Percentiles rank a stretch among this genome's conserved stretches.
These are phyloP conservation scores for Trichomonas gallinae DNA, from an alignment of 208 protist genomes.

Conservation along the genomic window DNA sequence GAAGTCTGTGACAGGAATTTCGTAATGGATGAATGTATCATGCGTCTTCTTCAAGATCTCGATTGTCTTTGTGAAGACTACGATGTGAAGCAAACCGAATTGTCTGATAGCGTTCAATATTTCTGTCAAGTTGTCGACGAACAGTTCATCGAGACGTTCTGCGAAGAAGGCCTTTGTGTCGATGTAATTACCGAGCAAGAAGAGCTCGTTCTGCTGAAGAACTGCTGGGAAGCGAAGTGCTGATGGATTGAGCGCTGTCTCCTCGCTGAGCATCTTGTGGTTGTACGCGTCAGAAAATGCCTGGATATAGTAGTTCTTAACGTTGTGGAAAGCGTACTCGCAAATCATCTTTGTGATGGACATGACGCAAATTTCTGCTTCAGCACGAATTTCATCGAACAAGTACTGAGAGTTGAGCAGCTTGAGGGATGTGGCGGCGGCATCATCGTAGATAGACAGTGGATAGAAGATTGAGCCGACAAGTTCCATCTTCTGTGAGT, in stretches of 20 bases:
- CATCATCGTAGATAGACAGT: slow-evolving; percentile 1
- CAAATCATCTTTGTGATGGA: slow-evolving; percentile 1
- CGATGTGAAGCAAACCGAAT: background rate
- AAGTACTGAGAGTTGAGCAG: background rate
- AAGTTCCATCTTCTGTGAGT: background rate
- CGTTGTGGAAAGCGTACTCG: background rate
- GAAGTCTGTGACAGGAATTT: background rate
- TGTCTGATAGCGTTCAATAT: background rate
- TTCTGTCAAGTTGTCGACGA: background rate
- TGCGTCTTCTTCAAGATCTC: background rate
- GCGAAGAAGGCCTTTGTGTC: background rate
- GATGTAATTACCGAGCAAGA: background rate
- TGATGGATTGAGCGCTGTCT: background rate
- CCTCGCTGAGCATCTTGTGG: background rate
- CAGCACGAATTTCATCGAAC: background rate
- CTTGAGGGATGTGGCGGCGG: background rate
- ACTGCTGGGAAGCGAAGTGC: background rate
- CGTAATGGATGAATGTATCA: background rate
- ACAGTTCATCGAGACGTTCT: background rate
- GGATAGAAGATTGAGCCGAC: background rate
- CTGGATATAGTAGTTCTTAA: background rate
- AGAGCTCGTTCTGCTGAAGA: background rate
- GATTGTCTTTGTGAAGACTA: background rate
- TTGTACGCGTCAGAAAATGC: background rate
- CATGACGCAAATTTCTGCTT: background rate